Evolutionary conservation across 495 filamentous ascomycete genomes (phyloP).

Genomic region (Stereocaulon alpinum): DNA sequence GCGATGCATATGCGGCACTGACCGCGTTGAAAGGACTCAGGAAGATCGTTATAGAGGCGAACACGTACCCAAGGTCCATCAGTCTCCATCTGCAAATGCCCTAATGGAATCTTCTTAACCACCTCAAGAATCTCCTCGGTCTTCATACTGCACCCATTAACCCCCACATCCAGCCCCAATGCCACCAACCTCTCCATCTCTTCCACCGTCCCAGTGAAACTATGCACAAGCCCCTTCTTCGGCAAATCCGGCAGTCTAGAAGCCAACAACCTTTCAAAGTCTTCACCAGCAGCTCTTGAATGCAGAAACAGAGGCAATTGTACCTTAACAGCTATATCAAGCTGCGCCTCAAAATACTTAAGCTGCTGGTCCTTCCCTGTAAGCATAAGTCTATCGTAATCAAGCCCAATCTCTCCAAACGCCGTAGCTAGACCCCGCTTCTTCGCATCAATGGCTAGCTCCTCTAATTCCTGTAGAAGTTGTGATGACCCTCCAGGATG

Average conservation of each 20-base stretch:
- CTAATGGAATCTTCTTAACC: conserved; percentile 62
- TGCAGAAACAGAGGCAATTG: conserved; percentile 84
- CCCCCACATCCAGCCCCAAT: conserved; percentile 69
- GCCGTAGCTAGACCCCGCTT: conserved; percentile 52
- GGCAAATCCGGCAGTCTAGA: conserved; percentile 47
- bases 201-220: conserved; percentile 74
- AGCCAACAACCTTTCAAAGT: conserved; percentile 60
- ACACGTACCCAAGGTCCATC: conserved; percentile 73
- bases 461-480: conserved; percentile 50
- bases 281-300: conserved; percentile 69
- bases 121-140: conserved; percentile 80
- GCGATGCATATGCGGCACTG: too few relatives aligned
- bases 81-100: conserved; percentile 77
- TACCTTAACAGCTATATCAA: conserved; percentile 64
- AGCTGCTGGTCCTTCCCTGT: conserved; percentile 66
- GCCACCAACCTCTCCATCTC: conserved; percentile 71
- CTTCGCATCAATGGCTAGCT: conserved; percentile 41
- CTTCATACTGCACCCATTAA: conserved; percentile 90
- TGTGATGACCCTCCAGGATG: conserved; percentile 45
- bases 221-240: conserved; percentile 73
- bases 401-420: conserved; percentile 91
- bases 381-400: conserved; percentile 84
- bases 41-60: background rate
- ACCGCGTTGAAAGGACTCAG: background rate
- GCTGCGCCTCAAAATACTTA: conserved; percentile 73